These are phyloP conservation scores for Termitomyces titanicus DNA, from an alignment of 768 basidiomycete genomes.

Conservation along the genomic window DNA sequence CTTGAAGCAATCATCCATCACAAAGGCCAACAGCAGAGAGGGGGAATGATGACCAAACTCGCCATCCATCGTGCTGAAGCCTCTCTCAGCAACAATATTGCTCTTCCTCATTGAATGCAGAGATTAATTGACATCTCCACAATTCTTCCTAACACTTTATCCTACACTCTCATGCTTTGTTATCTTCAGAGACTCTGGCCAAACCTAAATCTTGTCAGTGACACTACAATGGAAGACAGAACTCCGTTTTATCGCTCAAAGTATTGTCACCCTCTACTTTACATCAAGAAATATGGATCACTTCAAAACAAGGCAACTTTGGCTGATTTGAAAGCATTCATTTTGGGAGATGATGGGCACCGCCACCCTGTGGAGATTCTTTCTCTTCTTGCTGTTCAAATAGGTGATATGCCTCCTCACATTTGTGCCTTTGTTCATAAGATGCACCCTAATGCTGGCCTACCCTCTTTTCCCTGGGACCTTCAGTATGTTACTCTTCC, in stretches of 20 bases:
- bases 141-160: background rate
- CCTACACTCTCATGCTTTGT: background rate
- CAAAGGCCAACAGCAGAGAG: slow-evolving; percentile 12
- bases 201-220: background rate
- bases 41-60: slow-evolving; percentile 19
- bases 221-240: background rate
- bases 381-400: background rate
- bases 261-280: background rate
- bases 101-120: slow-evolving; percentile 1
- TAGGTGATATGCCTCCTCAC: background rate
- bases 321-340: background rate
- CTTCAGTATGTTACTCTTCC: background rate
- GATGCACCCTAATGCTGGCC: background rate
- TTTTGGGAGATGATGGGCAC: background rate
- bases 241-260: background rate
- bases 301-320: background rate
- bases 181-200: slow-evolving; percentile 2
- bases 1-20: no score
- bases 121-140: slow-evolving; percentile 1
- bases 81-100: slow-evolving; percentile 1
- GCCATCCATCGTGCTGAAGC: slow-evolving; percentile 18
- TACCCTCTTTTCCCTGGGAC: background rate
- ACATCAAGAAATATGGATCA: slow-evolving; percentile 1
- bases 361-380: background rate
- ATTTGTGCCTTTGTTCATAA: background rate